Evolutionary conservation across 2,329 filamentous ascomycete species (phyloP), one percentile per base, ranked within the genome.

Genomic region (Pseudogymnoascus sp.): DNA sequence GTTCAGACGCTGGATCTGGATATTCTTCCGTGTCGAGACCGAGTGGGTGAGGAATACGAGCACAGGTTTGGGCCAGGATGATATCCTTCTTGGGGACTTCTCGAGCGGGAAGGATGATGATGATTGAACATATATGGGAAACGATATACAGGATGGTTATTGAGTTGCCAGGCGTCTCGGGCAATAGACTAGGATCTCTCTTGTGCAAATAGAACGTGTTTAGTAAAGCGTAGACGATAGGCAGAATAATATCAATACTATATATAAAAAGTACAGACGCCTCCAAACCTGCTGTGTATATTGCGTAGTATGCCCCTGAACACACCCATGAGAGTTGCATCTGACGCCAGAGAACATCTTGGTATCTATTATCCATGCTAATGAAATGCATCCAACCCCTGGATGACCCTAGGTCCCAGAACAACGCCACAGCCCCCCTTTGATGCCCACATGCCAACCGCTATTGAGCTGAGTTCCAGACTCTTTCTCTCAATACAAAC

Each of bases 1-100:
- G 15, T 79, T 90, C 48, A 82, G 94, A 55, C 81, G 94, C 61
- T 97, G 92, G 91, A 81, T 97, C 62, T 99, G 94, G 94, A 90
- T 96, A 61, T 97, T 96, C 74, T 90, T 97, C 74, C 83, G 94
- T 8, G 86, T 95, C 38, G 94, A 99, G 77, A 92, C 90, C 19
- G 94, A 99, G 76, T 96, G 89, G 88, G 82, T 90, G 73, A 77
- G 84, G 74, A 80, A 74, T 65, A 75, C 74, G 12, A 71, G 73
- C 15, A 70, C 19, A 12, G 63, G 84, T 71, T 64, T 84, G 72
- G 71, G 79, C 69, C 67, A 81, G 71, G 86, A 90, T 66, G 88
- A 92, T 70, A 84, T 95, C 59, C 74, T 92, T 57, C 77, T 95
- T 33, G 86, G 85, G 10, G 86, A 92, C 67, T 88, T 85, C 69